phyloP scores from a whole-genome alignment of 768 basidiomycete species.

The Hygrophorus russula region DNA sequence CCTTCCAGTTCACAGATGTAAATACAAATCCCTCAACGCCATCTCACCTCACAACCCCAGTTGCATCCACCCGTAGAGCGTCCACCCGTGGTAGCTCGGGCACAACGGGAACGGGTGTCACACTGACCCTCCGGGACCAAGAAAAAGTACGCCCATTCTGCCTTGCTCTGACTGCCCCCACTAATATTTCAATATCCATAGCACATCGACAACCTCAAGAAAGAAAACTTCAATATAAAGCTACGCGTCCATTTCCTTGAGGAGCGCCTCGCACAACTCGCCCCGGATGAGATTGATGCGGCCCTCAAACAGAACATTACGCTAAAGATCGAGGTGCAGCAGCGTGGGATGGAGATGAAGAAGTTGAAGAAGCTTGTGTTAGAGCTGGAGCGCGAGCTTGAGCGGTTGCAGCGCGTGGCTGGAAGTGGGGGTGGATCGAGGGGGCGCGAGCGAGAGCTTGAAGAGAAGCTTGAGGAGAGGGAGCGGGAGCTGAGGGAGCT shows the following conservation, averaged over 20 bases:
- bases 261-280: slow-evolving; percentile 80
- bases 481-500: slow-evolving; percentile 62
- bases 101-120: slow-evolving; percentile 28
- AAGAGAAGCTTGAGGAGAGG: slow-evolving; percentile 64
- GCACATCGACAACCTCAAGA: slow-evolving; percentile 93
- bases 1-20: no score
- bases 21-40: no score
- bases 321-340: slow-evolving; percentile 86
- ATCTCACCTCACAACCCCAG: no score
- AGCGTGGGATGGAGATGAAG: slow-evolving; percentile 84
- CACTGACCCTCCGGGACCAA: slow-evolving; percentile 86
- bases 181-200: slow-evolving; percentile 18
- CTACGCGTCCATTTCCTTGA: slow-evolving; percentile 93
- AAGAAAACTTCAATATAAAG: slow-evolving; percentile 96
- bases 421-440: slow-evolving; percentile 28
- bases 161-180: not conserved
- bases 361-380: slow-evolving; percentile 82
- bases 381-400: slow-evolving; percentile 74
- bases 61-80: slow-evolving; percentile 16
- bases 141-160: slow-evolving; percentile 60
- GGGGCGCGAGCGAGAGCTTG: slow-evolving; percentile 61
- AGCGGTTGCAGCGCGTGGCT: slow-evolving; percentile 46
- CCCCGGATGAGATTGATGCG: slow-evolving; percentile 87
- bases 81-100: slow-evolving; percentile 22
- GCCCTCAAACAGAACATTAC: slow-evolving; percentile 88